Percentiles rank a stretch among this genome's conserved stretches.
Conservation (phyloP, 2,329 filamentous ascomycete species). For the Thermothelomyces thermophilus region DNA sequence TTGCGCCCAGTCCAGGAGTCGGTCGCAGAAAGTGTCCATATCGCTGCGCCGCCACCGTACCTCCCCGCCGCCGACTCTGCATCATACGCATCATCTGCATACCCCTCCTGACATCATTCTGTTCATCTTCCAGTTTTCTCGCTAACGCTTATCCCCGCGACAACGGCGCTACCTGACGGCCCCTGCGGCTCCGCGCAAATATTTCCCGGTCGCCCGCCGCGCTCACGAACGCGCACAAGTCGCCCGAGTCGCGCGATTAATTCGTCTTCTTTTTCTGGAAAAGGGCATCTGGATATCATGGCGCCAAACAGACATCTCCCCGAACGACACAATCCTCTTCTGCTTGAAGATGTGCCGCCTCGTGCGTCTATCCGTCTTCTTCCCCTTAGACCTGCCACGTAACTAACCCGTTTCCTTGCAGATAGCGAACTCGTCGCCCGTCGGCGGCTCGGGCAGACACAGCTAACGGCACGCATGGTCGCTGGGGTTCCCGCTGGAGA, state of each 20-base stretch:
- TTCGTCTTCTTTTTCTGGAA: not conserved
- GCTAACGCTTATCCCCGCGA: constrained; percentile 1
- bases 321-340: constrained; percentile 56
- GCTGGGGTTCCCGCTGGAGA: constrained; percentile 65
- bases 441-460: constrained; percentile 86
- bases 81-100: not conserved
- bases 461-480: constrained; percentile 75
- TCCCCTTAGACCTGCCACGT: not conserved
- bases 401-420: constrained; percentile 34
- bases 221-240: constrained; percentile 7
- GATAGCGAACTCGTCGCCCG: constrained; percentile 71
- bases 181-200: constrained; percentile 20
- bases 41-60: not conserved
- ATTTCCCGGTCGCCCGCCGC: constrained; percentile 20
- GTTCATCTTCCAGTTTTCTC: not conserved
- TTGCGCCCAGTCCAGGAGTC: constrained; percentile 19
- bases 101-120: not conserved
- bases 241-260: not conserved
- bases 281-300: constrained; percentile 14
- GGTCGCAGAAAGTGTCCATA: constrained; percentile 14
- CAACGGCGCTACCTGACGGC: constrained; percentile 8
- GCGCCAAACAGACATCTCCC: constrained; percentile 44
- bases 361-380: constrained; percentile 40
- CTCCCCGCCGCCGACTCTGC: not conserved
- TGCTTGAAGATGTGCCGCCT: constrained; percentile 56